Conservation (phyloP, 2,329 filamentous ascomycete species). For the Paramyrothecium sp. region DNA sequence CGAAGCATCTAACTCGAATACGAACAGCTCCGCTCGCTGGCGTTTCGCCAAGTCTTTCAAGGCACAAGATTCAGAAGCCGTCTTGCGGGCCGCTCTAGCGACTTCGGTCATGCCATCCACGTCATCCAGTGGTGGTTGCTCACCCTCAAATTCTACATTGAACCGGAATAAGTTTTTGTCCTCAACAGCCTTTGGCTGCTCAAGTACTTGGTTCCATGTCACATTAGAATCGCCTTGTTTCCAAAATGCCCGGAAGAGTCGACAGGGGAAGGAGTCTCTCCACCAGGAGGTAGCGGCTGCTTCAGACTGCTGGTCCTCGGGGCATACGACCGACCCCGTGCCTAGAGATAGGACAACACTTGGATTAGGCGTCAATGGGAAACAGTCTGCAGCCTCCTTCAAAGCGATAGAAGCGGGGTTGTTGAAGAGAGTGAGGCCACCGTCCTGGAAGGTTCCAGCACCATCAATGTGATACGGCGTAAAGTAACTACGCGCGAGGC, state of each 20-base stretch:
- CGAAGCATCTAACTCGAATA: not conserved
- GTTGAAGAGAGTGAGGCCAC: constrained; percentile 7
- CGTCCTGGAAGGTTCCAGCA: constrained; percentile 9
- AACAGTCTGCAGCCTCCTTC: constrained; percentile 5
- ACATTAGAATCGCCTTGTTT: not conserved
- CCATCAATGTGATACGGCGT: constrained; percentile 4
- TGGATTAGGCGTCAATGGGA: constrained; percentile 2
- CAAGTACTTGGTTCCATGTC: not conserved
- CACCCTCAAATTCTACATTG: not conserved
- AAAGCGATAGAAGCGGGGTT: constrained; percentile 8
- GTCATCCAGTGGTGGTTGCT: not conserved
- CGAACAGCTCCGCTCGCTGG: not conserved
- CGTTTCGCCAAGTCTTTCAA: not conserved
- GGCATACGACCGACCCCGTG: constrained; percentile 4
- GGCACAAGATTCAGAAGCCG: not conserved
- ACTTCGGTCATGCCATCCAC: not conserved
- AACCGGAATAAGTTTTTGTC: not conserved
- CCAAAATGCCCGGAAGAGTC: constrained; percentile 1
- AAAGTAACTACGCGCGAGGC: constrained; percentile 6
- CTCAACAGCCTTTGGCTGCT: not conserved
- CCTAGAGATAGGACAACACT: constrained; percentile 7
- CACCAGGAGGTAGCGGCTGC: not conserved
- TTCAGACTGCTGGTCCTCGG: not conserved
- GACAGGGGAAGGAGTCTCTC: not conserved
- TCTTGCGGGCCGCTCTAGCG: not conserved